Evolutionary conservation across 352 stramenopile species (phyloP).

Genomic region (Globisporangium iwayamae): DNA sequence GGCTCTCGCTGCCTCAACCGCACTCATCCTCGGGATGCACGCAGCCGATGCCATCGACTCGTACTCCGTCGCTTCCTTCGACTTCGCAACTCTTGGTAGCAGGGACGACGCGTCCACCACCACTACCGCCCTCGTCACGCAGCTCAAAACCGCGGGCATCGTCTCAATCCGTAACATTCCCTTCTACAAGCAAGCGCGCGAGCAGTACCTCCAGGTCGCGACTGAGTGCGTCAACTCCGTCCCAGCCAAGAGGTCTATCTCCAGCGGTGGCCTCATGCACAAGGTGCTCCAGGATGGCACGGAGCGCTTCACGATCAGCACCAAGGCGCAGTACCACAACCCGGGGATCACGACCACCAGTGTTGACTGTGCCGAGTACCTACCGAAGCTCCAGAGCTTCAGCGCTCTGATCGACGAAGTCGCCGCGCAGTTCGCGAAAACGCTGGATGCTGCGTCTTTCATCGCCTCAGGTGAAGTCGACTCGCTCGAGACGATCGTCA

Average conservation of each 20-base stretch:
- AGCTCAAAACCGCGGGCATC: conserved; percentile 19
- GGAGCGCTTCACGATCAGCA: conserved; percentile 23
- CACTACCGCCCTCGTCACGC: conserved; percentile 5
- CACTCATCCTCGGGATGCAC: not conserved
- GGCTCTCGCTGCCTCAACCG: not conserved
- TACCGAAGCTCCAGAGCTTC: not conserved
- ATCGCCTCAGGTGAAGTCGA: not conserved
- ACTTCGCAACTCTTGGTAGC: not conserved
- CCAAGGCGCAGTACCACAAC: conserved; percentile 19
- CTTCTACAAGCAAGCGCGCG: conserved; percentile 16
- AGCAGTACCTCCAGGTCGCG: conserved; percentile 11
- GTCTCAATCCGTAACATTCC: conserved; percentile 20
- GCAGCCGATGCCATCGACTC: not conserved
- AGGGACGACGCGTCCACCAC: not conserved
- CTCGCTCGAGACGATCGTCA: conserved; percentile 17
- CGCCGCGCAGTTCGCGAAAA: not conserved
- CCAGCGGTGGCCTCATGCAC: conserved; percentile 5
- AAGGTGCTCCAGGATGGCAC: conserved; percentile 21
- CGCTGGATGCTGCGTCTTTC: not conserved
- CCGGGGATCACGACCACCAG: conserved; percentile 5
- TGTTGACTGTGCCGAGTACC: conserved; percentile 15
- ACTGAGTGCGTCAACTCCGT: conserved; percentile 13
- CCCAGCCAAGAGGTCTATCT: not conserved
- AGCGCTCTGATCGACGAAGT: conserved; percentile 1
- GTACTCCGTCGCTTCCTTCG: not conserved